These are phyloP conservation scores for Agroathelia rolfsii DNA, from an alignment of 1,284 basidiomycete species.

Conservation along the genomic window DNA sequence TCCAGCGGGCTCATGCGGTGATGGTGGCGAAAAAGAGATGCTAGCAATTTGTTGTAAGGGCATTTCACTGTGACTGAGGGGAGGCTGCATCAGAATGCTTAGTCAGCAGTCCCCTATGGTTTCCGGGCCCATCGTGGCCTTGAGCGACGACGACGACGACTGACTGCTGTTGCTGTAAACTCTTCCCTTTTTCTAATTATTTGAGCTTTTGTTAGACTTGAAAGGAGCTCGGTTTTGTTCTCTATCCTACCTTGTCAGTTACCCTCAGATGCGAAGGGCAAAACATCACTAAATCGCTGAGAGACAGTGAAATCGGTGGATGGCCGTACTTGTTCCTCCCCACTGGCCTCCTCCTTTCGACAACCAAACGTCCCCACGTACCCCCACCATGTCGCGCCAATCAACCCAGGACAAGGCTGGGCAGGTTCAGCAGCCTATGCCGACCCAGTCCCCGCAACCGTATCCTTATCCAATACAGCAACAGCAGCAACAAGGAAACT, in stretches of 20 bases:
- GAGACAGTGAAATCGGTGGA: too few relatives aligned
- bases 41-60: too few relatives aligned
- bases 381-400: slow-evolving; percentile 15
- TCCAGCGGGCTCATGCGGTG: too few relatives aligned
- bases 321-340: slow-evolving; percentile 66
- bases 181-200: slow-evolving; percentile 2
- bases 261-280: slow-evolving; percentile 12
- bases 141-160: too few relatives aligned
- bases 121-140: too few relatives aligned
- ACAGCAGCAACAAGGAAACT: slow-evolving; percentile 47
- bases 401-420: too few relatives aligned
- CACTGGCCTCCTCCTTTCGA: slow-evolving; percentile 59
- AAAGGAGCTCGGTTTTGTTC: slow-evolving; percentile 1
- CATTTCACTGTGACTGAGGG: too few relatives aligned
- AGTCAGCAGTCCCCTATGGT: too few relatives aligned
- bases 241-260: slow-evolving; percentile 2
- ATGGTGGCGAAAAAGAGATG: too few relatives aligned
- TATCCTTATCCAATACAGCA: slow-evolving; percentile 34
- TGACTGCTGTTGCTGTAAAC: background rate
- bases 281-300: too few relatives aligned
- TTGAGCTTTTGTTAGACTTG: background rate
- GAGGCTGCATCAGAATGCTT: too few relatives aligned
- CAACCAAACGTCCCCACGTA: slow-evolving; percentile 29
- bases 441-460: slow-evolving; percentile 17
- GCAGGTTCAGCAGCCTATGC: slow-evolving; percentile 21